Evolutionary conservation across 2,329 filamentous ascomycete genomes (phyloP), one percentile per base, ranked within the genome.

Genomic region (Xylariaceae sp.): DNA sequence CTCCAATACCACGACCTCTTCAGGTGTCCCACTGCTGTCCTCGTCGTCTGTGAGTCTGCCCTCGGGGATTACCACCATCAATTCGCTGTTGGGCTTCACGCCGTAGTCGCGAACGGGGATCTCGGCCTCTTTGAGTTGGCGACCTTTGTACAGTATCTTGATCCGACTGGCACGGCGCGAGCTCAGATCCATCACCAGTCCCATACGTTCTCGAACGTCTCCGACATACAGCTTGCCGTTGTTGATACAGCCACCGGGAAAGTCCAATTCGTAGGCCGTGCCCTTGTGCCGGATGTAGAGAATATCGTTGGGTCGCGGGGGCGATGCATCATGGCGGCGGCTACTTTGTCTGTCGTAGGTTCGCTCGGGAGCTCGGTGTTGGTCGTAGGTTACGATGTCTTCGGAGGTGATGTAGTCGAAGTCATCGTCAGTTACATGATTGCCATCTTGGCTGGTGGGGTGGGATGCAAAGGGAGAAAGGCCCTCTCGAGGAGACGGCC

Each of bases 351-450:
- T 69, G 51, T 76, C 73, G 56, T 78, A 76, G n/a, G 70, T 63
- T 67, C 63, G 66, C 47, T 61, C 61, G 58, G 63, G 69, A 63
- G 55, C 59, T 66, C 55, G 64, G 66, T 64, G 69, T 68, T 74
- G 70, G 54, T 82, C 77, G 22, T 28, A 28, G 22, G 22, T 28
- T 28, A 28, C 22, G 38, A 91, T 69, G 63, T 92, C 88, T 63
- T 89, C 83, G 28, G 85, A 84, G n/a, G 88, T 90, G 66, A 92
- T 91, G 74, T 93, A 92, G 66, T 83, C 87, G 69, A 85, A 93
- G 72, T 92, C 88, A 33, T 86, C 82, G 60, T 90, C 87, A 61
- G 83, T 88, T 54, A 92, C 84, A 58, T 84, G 78, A 31, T 84
- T 81, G 10, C 78, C 71, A 40, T 76, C 74, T 42, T 73, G 74